Evolutionary conservation across 2,329 filamentous ascomycete species (phyloP), one percentile per base, ranked within the genome.

Genomic region (Ophiostoma perfectum): DNA sequence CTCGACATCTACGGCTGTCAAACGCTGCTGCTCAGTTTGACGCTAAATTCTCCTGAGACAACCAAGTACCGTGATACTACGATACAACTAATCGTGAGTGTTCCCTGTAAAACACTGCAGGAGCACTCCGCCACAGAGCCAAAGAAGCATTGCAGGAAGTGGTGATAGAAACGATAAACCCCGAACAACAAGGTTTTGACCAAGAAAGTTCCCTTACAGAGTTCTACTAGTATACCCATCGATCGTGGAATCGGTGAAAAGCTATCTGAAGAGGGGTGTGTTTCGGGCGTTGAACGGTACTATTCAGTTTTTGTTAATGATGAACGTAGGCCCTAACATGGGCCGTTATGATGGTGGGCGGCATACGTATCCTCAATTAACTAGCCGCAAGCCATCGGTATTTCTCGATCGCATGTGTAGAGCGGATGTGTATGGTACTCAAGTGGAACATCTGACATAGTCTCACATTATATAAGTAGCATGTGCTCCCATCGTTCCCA

Each of bases 131-230:
- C 62, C 41, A 64, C 62, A 42, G 62, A 64, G 8, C 42, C 16
- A 64, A 64, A 64, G 7, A 64, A 64, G 62, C 62, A 64, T 64
- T 44, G 62, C 5, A 45, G n/a, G 18, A 45, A 64, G 62, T 64
- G 39, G 62, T 55, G 49, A 55, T 55, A 55, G 18, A 11, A 18
- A 55, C 18, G 49, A 27, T 18, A 55, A 55, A 18, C 49, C 62
- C 62, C 16, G 18, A 64, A 44, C 41, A 27, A n/a, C 62, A 45
- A 64, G 62, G 62, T 45, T 64, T 64, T 64, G 39, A 27, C 39
- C 62, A 64, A 64, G 62, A 45, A 64, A 64, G 27, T 45, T 64
- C 49, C 41, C 62, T 64, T 64, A 16, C 39, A 64, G 38, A 64
- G 39, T 64, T 64, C 62, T 64, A 41, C 62, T 64, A 64, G 62